Evolutionary conservation across 768 basidiomycete species (phyloP).

Genomic region (Mycena olivaceomarginata): DNA sequence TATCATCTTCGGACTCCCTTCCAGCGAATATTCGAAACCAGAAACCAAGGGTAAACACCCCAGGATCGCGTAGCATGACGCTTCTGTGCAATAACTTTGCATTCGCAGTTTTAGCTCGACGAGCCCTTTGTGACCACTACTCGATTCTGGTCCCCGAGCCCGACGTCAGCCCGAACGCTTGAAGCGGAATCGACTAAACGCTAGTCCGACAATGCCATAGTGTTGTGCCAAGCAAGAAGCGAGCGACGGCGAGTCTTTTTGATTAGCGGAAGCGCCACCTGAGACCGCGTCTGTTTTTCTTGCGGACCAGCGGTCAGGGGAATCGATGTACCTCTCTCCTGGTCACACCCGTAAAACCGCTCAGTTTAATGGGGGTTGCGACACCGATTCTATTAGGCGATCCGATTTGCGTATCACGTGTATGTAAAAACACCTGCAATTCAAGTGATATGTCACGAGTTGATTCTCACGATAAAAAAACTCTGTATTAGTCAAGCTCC

Average conservation of each 20-base stretch:
- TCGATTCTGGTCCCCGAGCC: slow-evolving; percentile 35
- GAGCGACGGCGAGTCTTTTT: slow-evolving; percentile 22
- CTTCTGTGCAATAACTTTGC: slow-evolving; percentile 44
- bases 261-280: slow-evolving; percentile 22
- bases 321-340: not conserved
- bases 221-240: slow-evolving; percentile 34
- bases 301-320: not conserved
- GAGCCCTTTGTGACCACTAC: slow-evolving; percentile 40
- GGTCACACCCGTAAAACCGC: not conserved
- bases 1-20: slow-evolving; percentile 15
- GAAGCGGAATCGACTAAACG: slow-evolving; percentile 31
- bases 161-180: not conserved
- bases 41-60: not conserved
- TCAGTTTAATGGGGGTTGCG: not conserved
- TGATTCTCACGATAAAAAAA: no score
- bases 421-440: no score
- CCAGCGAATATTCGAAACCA: slow-evolving; percentile 21
- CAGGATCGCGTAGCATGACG: slow-evolving; percentile 36
- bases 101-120: slow-evolving; percentile 29
- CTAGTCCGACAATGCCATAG: slow-evolving; percentile 17
- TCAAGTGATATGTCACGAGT: no score
- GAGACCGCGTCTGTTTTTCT: slow-evolving; percentile 20
- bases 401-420: no score
- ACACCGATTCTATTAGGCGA: no score
- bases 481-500: no score